These are phyloP conservation scores for Torulaspora pretoriensis DNA, from an alignment of 1,139 yeast species.

Conservation along the genomic window DNA sequence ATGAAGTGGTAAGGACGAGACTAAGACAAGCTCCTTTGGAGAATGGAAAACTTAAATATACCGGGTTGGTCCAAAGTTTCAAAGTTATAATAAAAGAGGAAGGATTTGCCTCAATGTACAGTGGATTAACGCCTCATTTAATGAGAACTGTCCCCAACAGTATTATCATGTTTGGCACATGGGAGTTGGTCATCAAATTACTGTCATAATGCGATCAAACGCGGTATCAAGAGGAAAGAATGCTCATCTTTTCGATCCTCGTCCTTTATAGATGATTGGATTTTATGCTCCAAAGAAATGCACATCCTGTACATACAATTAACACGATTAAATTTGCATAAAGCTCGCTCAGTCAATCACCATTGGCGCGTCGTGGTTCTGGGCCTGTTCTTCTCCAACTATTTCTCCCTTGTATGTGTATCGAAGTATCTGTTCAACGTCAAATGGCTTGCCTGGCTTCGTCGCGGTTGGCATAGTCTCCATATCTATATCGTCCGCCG, in stretches of 20 bases:
- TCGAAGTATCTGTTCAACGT: conserved; percentile 38
- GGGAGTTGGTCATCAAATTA: conserved; percentile 85
- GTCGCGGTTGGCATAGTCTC: conserved; percentile 15
- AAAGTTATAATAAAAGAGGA: conserved; percentile 79
- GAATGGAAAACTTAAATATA: conserved; percentile 79
- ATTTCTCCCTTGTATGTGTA: conserved; percentile 42
- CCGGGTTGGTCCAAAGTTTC: conserved; percentile 86
- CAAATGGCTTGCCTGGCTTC: conserved; percentile 32
- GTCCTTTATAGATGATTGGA: conserved; percentile 4
- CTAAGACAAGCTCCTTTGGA: conserved; percentile 88
- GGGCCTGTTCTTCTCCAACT: conserved; percentile 1
- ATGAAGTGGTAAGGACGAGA: conserved; percentile 94
- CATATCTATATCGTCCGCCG: conserved; percentile 11
- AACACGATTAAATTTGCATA: not conserved
- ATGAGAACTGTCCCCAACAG: conserved; percentile 97
- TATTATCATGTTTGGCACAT: conserved; percentile 97
- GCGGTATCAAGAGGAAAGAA: not conserved
- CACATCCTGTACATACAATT: conserved; percentile 4
- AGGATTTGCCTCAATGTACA: conserved; percentile 90
- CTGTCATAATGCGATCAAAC: conserved; percentile 41
- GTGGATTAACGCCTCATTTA: conserved; percentile 95
- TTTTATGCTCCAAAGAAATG: not conserved
- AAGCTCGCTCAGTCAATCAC: not conserved
- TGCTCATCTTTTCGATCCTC: not conserved
- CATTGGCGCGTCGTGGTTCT: not conserved